phyloP scores from a whole-genome alignment of 2,329 filamentous ascomycete species.

The Pseudogymnoascus verrucosus region DNA sequence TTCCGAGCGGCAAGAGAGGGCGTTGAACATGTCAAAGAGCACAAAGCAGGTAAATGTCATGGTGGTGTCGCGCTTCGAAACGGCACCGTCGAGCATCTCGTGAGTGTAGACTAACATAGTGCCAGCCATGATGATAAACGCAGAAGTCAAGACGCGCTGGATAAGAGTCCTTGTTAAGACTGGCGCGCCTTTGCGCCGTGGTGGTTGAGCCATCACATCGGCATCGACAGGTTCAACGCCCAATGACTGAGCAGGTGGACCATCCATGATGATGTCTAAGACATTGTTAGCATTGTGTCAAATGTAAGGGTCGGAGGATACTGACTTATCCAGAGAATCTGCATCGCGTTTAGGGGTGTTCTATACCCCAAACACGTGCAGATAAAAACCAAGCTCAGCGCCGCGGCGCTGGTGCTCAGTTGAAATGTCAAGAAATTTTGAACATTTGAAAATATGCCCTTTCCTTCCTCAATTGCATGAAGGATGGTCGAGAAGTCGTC shows the following conservation, averaged over 20 bases:
- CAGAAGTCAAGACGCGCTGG: constrained; percentile 77
- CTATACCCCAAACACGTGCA: constrained; percentile 90
- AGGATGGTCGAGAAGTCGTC: constrained; percentile 90
- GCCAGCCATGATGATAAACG: constrained; percentile 82
- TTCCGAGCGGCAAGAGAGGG: constrained; percentile 84
- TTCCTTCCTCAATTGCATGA: constrained; percentile 94
- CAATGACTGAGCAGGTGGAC: constrained; percentile 90
- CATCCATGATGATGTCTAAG: constrained; percentile 97
- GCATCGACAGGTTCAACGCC: constrained; percentile 93
- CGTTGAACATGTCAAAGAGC: constrained; percentile 99
- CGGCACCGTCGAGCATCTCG: constrained; percentile 81
- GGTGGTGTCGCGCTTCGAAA: constrained; percentile 90
- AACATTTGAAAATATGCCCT: constrained; percentile 99
- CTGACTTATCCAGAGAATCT: constrained; percentile 99
- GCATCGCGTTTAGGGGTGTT: constrained; percentile 96
- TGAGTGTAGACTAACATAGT: constrained; percentile 86
- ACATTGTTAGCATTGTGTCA: constrained; percentile 21
- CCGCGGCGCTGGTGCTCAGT: constrained; percentile 91
- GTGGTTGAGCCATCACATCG: constrained; percentile 86
- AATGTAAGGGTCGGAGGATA: constrained; percentile 19
- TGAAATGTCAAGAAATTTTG: constrained; percentile 99
- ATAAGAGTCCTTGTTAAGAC: constrained; percentile 83
- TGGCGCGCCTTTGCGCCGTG: constrained; percentile 75
- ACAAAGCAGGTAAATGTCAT: constrained; percentile 99
- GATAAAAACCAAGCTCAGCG: constrained; percentile 80